Conservation (phyloP, 1,139 yeast species). For the Saccharomycopsis hybrid region DNA sequence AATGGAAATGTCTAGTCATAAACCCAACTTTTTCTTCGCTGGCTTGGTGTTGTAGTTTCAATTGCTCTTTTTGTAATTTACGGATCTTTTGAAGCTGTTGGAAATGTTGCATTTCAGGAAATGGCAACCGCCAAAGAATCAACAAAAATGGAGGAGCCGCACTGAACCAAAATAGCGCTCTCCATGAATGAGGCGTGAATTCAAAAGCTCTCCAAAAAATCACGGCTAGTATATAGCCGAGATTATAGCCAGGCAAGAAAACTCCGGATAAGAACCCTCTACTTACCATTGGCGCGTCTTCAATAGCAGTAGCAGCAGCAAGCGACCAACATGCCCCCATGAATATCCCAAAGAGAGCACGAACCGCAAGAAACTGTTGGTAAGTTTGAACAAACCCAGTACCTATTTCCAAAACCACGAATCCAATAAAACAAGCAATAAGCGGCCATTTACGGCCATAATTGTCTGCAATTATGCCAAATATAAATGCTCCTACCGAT, state of each 20-base stretch:
- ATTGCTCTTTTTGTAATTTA: slow-evolving; percentile 8
- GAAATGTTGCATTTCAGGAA: slow-evolving; percentile 36
- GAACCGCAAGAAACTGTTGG: slow-evolving; percentile 44
- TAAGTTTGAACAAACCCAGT: slow-evolving; percentile 48
- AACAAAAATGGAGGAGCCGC: slow-evolving; percentile 41
- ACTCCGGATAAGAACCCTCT: slow-evolving; percentile 41
- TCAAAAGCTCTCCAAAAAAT: slow-evolving; percentile 38
- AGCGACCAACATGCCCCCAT: slow-evolving; percentile 49
- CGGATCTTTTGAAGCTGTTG: slow-evolving; percentile 22
- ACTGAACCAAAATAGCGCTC: slow-evolving; percentile 49
- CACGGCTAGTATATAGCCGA: slow-evolving; percentile 40
- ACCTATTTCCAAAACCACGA: slow-evolving; percentile 44
- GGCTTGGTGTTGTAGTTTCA: background rate
- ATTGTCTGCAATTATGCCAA: slow-evolving; percentile 47
- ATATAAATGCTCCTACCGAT: slow-evolving; percentile 52
- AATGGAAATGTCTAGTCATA: slow-evolving; percentile 24
- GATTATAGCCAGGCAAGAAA: slow-evolving; percentile 39
- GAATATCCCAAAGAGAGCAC: slow-evolving; percentile 44
- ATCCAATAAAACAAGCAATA: slow-evolving; percentile 37
- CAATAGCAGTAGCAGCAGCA: slow-evolving; percentile 41
- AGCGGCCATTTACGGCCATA: slow-evolving; percentile 53
- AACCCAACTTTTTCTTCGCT: slow-evolving; percentile 16
- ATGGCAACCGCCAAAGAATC: slow-evolving; percentile 36
- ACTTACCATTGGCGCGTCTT: slow-evolving; percentile 39
- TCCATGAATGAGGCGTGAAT: slow-evolving; percentile 37